Evolutionary conservation across 164 flowering plant genomes (phyloP).

Genomic region (Umbilicus rupestris): DNA sequence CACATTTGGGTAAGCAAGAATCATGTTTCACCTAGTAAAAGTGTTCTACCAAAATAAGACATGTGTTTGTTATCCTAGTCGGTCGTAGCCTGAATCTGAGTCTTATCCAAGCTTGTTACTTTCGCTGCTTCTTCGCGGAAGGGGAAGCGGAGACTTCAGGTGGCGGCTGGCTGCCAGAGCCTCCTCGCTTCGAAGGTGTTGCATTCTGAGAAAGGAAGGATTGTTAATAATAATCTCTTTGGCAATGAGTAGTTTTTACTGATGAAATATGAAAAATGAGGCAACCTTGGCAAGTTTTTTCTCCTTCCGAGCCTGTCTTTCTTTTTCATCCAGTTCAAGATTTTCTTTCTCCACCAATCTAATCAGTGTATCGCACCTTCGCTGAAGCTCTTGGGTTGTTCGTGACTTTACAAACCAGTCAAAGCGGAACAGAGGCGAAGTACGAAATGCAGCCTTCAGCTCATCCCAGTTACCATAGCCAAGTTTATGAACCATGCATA

Average conservation of each 20-base stretch:
- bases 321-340: constrained; percentile 93
- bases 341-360: constrained; percentile 92
- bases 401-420: constrained; percentile 99
- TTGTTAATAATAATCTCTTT: background rate
- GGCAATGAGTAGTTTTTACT: too few species aligned
- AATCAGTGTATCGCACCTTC: constrained; percentile 94
- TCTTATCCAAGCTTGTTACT: constrained; percentile 22
- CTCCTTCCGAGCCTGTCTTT: constrained; percentile 95
- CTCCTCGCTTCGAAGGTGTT: constrained; percentile 75
- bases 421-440: constrained; percentile 87
- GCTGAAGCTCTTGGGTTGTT: constrained; percentile 93
- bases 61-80: background rate
- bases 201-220: constrained; percentile 21
- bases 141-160: constrained; percentile 35
- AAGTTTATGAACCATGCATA: constrained; percentile 98
- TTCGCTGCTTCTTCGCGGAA: constrained; percentile 61
- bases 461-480: constrained; percentile 99
- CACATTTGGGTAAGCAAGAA: background rate
- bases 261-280: too few species aligned
- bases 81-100: background rate
- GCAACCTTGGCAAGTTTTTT: constrained; percentile 98
- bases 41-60: background rate
- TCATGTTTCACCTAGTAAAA: background rate
- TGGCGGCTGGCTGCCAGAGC: constrained; percentile 41
- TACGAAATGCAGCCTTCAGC: constrained; percentile 92